A percentile compares a stretch with the other conserved stretches of the same genome.
Evolutionary conservation across 1,284 basidiomycete species (phyloP).

Genomic region (Marasmius oreades): DNA sequence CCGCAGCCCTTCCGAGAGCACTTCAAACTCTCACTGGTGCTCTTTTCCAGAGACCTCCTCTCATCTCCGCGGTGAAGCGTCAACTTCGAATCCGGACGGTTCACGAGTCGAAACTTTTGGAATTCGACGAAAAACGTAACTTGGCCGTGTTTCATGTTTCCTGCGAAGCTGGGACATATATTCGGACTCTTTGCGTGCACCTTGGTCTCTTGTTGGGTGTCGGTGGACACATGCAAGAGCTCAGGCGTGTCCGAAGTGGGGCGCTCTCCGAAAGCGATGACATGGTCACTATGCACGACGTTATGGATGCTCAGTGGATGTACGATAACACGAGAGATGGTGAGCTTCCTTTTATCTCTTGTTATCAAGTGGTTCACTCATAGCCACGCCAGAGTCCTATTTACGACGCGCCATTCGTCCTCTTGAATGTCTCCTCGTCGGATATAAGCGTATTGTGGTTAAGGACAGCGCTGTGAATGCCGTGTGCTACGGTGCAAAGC

Average conservation of each 20-base stretch:
- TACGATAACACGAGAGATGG: slow-evolving; percentile 99
- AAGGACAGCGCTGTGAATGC: slow-evolving; percentile 99
- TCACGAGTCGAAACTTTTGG: slow-evolving; percentile 93
- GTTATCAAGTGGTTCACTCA: slow-evolving; percentile 8
- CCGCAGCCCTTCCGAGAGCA: slow-evolving; percentile 86
- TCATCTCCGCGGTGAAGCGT: slow-evolving; percentile 99
- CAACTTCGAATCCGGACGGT: slow-evolving; percentile 98
- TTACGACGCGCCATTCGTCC: slow-evolving; percentile 94
- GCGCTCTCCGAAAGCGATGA: slow-evolving; percentile 97
- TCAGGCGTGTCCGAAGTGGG: slow-evolving; percentile 92
- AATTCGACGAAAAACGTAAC: slow-evolving; percentile 98
- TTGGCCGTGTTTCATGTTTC: slow-evolving; percentile 98
- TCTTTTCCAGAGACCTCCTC: slow-evolving; percentile 97
- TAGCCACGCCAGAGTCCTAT: slow-evolving; percentile 73
- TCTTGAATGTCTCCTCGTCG: slow-evolving; percentile 89
- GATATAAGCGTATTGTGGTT: slow-evolving; percentile 98
- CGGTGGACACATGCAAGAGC: slow-evolving; percentile 99
- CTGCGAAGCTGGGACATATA: slow-evolving; percentile 98
- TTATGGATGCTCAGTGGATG: slow-evolving; percentile 97
- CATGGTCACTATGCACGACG: slow-evolving; percentile 99
- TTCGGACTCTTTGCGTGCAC: slow-evolving; percentile 97
- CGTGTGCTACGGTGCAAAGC: slow-evolving; percentile 98
- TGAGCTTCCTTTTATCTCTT: slow-evolving; percentile 32
- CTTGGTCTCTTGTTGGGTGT: slow-evolving; percentile 93
- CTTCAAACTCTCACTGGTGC: slow-evolving; percentile 98